Conservation (phyloP, 306 rosid genomes). For the Comarum palustre region DNA sequence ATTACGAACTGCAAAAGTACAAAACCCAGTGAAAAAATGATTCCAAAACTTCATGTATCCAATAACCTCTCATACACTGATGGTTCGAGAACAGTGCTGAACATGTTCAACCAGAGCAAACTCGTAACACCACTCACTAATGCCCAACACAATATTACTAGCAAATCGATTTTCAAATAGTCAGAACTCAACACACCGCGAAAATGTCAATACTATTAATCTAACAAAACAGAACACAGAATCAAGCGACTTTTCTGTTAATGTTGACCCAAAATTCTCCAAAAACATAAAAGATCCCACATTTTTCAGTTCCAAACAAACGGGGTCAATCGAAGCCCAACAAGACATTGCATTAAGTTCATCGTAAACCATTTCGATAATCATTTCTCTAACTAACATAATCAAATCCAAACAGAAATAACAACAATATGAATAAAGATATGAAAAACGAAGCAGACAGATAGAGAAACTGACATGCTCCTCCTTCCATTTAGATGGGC, state of each 20-base stretch:
- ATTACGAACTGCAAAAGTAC: constrained; percentile 69
- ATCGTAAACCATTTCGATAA: not conserved
- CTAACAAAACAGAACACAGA: not conserved
- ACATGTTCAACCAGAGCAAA: not conserved
- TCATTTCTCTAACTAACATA: not conserved
- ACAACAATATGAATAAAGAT: not conserved
- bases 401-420: constrained; percentile 8
- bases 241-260: not conserved
- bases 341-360: not conserved
- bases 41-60: constrained; percentile 3
- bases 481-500: constrained; percentile 97
- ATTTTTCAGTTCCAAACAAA: not conserved
- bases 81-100: not conserved
- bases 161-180: not conserved
- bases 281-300: too few species aligned
- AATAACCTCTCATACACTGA: not conserved
- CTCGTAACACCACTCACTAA: not conserved
- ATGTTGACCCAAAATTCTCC: not conserved
- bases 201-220: not conserved
- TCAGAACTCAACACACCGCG: not conserved
- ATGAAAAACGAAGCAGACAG: not conserved
- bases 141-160: not conserved
- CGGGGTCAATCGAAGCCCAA: not conserved
- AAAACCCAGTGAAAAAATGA: constrained; percentile 25
- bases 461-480: constrained; percentile 69